phyloP scores from a whole-genome alignment of 2,329 filamentous ascomycete genomes.

The Thermomyces lanuginosus region DNA sequence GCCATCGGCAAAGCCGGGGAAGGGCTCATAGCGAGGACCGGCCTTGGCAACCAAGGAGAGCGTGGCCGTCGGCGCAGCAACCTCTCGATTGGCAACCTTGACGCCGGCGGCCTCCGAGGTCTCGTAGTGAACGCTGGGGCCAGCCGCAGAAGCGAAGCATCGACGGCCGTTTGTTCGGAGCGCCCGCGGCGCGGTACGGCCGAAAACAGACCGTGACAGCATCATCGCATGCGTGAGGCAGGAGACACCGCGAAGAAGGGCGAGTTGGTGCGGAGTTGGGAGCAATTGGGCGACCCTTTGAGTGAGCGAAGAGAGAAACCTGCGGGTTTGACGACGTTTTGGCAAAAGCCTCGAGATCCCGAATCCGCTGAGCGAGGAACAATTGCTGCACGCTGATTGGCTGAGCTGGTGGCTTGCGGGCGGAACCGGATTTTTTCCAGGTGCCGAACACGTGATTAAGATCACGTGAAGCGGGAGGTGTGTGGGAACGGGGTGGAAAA shows the following conservation, averaged over 20 bases:
- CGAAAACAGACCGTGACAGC: conserved; percentile 51
- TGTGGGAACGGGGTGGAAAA: neutral
- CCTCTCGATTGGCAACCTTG: conserved; percentile 84
- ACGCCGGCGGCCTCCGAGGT: conserved; percentile 70
- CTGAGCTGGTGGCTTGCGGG: conserved; percentile 20
- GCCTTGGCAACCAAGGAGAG: conserved; percentile 86
- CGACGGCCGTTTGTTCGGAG: conserved; percentile 42
- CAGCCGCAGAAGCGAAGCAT: conserved; percentile 47
- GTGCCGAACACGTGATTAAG: conserved; percentile 12
- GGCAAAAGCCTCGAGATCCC: conserved; percentile 30
- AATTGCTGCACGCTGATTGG: conserved; percentile 26
- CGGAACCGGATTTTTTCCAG: conserved; percentile 19
- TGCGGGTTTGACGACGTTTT: conserved; percentile 17
- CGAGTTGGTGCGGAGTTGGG: conserved; percentile 20
- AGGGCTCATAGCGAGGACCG: conserved; percentile 79
- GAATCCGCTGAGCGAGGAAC: conserved; percentile 13
- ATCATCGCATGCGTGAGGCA: conserved; percentile 41
- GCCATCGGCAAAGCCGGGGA: conserved; percentile 76
- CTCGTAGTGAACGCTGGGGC: conserved; percentile 73
- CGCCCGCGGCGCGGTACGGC: conserved; percentile 47
- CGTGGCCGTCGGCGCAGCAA: conserved; percentile 74
- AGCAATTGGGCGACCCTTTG: conserved; percentile 17
- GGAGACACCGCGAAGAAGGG: conserved; percentile 25
- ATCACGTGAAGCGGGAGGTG: conserved; percentile 11
- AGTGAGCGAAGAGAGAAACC: conserved; percentile 11